Evolutionary conservation across 805 yeast genomes (phyloP).

Genomic region (Metschnikowia similis): DNA sequence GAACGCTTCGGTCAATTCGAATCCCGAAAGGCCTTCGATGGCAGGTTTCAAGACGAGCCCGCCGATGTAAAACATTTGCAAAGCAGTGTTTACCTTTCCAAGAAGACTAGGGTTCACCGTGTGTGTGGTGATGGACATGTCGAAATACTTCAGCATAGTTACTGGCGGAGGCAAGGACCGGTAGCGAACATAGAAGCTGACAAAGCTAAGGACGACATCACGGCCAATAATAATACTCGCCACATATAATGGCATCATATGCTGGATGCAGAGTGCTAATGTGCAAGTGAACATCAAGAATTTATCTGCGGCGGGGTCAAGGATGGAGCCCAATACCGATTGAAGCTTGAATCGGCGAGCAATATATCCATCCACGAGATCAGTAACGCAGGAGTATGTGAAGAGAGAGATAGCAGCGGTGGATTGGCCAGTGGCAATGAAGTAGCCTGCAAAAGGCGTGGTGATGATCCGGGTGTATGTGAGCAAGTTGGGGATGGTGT

Average conservation of each 20-base stretch:
- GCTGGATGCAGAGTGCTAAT: slow-evolving; percentile 61
- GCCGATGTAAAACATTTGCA: slow-evolving; percentile 88
- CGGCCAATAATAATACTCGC: slow-evolving; percentile 78
- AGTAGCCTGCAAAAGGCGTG: slow-evolving; percentile 83
- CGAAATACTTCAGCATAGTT: slow-evolving; percentile 69
- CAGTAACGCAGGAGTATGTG: slow-evolving; percentile 84
- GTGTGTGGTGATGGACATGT: slow-evolving; percentile 70
- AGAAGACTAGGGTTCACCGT: slow-evolving; percentile 84
- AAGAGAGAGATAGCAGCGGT: slow-evolving; percentile 68
- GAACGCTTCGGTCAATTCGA: slow-evolving; percentile 13
- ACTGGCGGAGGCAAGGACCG: slow-evolving; percentile 71
- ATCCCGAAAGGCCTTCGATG: slow-evolving; percentile 20
- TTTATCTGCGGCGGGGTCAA: slow-evolving; percentile 96
- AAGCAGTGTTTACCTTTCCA: slow-evolving; percentile 83
- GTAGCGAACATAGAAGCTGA: slow-evolving; percentile 71
- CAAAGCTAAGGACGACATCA: slow-evolving; percentile 66
- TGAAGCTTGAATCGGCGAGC: slow-evolving; percentile 77
- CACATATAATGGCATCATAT: slow-evolving; percentile 60
- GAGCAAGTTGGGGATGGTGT: slow-evolving; percentile 81
- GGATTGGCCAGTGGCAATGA: slow-evolving; percentile 61
- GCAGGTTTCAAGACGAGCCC: slow-evolving; percentile 36
- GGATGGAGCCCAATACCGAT: slow-evolving; percentile 80
- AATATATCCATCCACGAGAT: slow-evolving; percentile 84
- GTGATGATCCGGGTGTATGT: slow-evolving; percentile 76
- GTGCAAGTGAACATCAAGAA: slow-evolving; percentile 84